Evolutionary conservation across 2,329 filamentous ascomycete species (phyloP), one percentile per base, ranked within the genome.

Genomic region (Drechslera avenae): DNA sequence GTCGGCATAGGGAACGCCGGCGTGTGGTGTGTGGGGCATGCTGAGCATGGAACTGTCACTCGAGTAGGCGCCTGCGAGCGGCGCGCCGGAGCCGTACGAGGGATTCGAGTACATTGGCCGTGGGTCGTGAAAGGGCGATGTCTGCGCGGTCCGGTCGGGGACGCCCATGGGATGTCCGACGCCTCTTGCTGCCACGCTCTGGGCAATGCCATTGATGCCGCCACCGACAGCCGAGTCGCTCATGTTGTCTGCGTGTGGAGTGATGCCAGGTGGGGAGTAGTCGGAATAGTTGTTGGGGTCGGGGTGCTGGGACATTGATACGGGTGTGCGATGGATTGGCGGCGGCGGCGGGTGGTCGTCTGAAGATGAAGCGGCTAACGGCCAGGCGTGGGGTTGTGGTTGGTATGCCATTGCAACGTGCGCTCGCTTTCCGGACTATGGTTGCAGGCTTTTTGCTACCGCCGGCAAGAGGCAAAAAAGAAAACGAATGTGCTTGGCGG

Each of bases 131-230:
- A 65, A 68, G 35, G 66, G 63, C 34, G 57, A 69, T 23, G 52
- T 43, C 40, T 59, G 62, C 30, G 55, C 50, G 46, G 60, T 62
- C 17, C 67, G 34, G 28, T 54, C 51, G n/a, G 65, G 63, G 1
- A 62, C 59, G 16, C 64, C 68, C 36, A 63, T 41, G 6, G 67
- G 63, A 5, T 51, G 48, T 17, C 45, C 56, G 35, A 73, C 62
- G 32, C 67, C 76, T 64, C 80, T 78, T 71, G 85, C 78, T 39
- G 86, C 86, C 40, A 88, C 83, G 47, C 39, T 45, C 14, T 78
- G 83, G 63, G 87, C 86, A 52, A 89, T 83, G 46, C 86, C 86
- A 23, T 86, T 79, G 72, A 90, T 85, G 48, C 86, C 87, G 60
- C 86, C 87, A 17, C 78, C 78, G 19, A 81, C 79, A 13, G 87